Evolutionary conservation across 2,329 filamentous ascomycete species (phyloP).

Genomic region (Fusarium aywerte): DNA sequence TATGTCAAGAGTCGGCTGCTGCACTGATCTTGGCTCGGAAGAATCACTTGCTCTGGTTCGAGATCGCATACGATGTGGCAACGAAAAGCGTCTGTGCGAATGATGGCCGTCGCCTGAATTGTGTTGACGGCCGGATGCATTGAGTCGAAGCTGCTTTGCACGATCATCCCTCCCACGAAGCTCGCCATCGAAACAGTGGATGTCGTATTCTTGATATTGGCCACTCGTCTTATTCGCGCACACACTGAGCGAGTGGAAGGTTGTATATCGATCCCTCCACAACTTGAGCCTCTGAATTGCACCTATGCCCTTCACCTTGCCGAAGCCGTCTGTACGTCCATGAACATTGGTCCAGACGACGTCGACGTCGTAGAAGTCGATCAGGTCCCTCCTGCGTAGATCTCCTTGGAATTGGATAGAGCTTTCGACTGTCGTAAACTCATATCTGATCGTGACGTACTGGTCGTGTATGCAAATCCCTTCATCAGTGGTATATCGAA

Average conservation of each 20-base stretch:
- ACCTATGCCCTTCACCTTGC: conserved; percentile 61
- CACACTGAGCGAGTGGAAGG: conserved; percentile 60
- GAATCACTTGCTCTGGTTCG: conserved; percentile 49
- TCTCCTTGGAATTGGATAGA: conserved; percentile 63
- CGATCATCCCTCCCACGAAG: conserved; percentile 59
- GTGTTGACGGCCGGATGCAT: conserved; percentile 54
- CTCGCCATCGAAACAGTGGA: conserved; percentile 60
- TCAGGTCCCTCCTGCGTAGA: conserved; percentile 58
- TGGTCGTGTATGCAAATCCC: conserved; percentile 61
- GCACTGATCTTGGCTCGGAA: conserved; percentile 42
- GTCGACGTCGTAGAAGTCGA: conserved; percentile 64
- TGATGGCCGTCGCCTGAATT: conserved; percentile 54
- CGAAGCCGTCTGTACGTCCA: conserved; percentile 61
- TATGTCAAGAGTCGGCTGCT: conserved; percentile 53
- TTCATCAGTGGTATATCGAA: conserved; percentile 60
- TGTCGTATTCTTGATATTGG: conserved; percentile 60
- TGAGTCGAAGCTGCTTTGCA: conserved; percentile 58
- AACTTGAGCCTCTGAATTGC: conserved; percentile 64
- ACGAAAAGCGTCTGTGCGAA: conserved; percentile 55
- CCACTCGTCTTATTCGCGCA: conserved; percentile 60
- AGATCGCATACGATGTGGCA: conserved; percentile 57
- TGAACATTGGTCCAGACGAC: conserved; percentile 64
- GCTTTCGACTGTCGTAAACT: conserved; percentile 61
- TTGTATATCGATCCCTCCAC: conserved; percentile 61
- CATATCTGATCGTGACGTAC: conserved; percentile 60